Evolutionary conservation across 2,329 filamentous ascomycete genomes (phyloP), one percentile per base, ranked within the genome.

Genomic region (Amesomyces nigricolor): DNA sequence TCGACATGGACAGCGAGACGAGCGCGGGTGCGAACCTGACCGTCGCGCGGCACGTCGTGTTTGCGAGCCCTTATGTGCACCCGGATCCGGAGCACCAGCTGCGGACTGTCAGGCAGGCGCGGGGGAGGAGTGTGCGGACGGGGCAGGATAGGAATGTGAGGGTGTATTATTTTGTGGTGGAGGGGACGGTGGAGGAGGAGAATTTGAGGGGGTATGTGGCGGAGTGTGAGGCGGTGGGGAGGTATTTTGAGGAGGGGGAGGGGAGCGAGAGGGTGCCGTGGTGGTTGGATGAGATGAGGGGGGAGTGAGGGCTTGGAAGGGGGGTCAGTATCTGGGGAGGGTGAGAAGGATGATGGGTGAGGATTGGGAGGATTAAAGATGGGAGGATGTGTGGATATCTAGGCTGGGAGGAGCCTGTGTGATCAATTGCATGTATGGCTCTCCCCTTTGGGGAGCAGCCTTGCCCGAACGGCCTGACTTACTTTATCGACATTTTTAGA

Each of bases 11-110:
- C 61, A 67, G 67, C 8, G 63, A 67, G 4, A 68, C 72, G 30
- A 70, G 72, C 2, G 71, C 74, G 0, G 74, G 74, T 0, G 70
- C 67, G 22, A 76, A 76, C 56, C 63, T 75, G 11, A 69, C 70
- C 10, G 64, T 68, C 19, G 73, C 73, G 1, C 75, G 72, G 53
- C 73, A 75, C 51, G 63, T 76, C 47, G 66, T 77, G 42, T 75
- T 76, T 50, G 65, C 69, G 0, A 69, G 65, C 5, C 70, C 73
- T 0, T 65, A 69, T 5, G 47, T 70, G 13, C 68, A 66, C 17
- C 58, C 59, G 5, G 63, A 70, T 47, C 64, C 68, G 49, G 63
- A 67, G 5, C 62, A 66, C 4, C 73, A 68, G 47, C 63, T 70
- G 8, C 64, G 66, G 45, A 69, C 67, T 45, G 69, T 74, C 60